A percentile compares a stretch with the other conserved stretches of the same genome.
These are phyloP conservation scores for Fusarium azukiicola DNA, from an alignment of 2,329 filamentous ascomycete genomes.

Conservation along the genomic window DNA sequence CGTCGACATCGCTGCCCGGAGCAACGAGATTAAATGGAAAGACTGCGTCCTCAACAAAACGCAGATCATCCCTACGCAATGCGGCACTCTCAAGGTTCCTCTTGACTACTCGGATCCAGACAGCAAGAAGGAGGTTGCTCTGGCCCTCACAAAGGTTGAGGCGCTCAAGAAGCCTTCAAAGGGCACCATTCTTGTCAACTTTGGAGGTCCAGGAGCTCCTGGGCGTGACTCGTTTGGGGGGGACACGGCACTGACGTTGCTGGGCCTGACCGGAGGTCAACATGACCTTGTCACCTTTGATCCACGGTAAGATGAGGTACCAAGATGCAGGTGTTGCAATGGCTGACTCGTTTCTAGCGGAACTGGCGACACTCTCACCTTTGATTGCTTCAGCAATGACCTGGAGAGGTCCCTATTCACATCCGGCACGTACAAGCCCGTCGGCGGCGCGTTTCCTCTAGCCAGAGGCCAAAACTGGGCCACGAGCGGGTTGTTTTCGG, in stretches of 20 bases:
- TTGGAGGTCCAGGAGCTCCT: slow-evolving; percentile 51
- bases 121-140: slow-evolving; percentile 23
- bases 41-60: slow-evolving; percentile 10
- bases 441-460: slow-evolving; percentile 29
- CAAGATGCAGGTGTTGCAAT: background rate
- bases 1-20: background rate
- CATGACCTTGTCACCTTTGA: slow-evolving; percentile 55
- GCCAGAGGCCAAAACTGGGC: slow-evolving; percentile 52
- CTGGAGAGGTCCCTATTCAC: background rate
- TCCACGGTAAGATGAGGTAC: slow-evolving; percentile 47
- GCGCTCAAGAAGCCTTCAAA: slow-evolving; percentile 44
- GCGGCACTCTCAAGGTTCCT: slow-evolving; percentile 32
- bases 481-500: slow-evolving; percentile 38
- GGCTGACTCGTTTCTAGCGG: slow-evolving; percentile 42
- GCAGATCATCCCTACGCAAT: slow-evolving; percentile 17
- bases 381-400: slow-evolving; percentile 48
- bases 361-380: slow-evolving; percentile 53
- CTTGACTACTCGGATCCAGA: slow-evolving; percentile 36
- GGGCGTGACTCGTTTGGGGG: slow-evolving; percentile 21
- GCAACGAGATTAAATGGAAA: slow-evolving; percentile 26
- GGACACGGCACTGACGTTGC: background rate
- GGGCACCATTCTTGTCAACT: slow-evolving; percentile 59
- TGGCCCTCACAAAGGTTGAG: slow-evolving; percentile 37
- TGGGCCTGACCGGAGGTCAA: slow-evolving; percentile 44
- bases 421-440: background rate